A percentile compares a stretch with the other conserved stretches of the same genome.
phyloP scores from a whole-genome alignment of 495 filamentous ascomycete genomes.

The Talaromyces trachyspermus region DNA sequence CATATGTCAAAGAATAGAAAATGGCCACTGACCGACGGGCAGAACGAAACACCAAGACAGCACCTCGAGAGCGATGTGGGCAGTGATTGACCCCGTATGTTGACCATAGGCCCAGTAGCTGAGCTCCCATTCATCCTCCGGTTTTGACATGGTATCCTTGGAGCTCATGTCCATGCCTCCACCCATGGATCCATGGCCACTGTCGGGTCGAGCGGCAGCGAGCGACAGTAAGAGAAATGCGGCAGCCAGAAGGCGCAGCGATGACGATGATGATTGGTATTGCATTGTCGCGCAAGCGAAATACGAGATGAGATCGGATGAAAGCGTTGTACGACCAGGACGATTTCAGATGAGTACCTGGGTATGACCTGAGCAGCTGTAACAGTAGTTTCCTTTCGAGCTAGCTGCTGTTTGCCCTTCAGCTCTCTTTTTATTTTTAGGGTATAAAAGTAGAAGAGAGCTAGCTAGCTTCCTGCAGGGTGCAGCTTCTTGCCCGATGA shows the following conservation, averaged over 20 bases:
- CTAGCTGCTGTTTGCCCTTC: too few species aligned
- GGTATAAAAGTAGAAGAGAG: too few species aligned
- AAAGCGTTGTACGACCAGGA: too few species aligned
- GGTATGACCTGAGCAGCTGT: too few species aligned
- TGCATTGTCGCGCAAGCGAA: too few species aligned
- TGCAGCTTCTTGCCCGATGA: too few species aligned
- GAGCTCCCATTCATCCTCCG: constrained; percentile 23
- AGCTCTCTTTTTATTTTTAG: too few species aligned
- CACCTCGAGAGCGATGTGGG: constrained; percentile 75
- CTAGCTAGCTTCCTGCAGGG: too few species aligned
- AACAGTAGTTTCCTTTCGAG: too few species aligned
- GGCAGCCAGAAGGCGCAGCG: constrained; percentile 30
- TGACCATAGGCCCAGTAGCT: constrained; percentile 75
- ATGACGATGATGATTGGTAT: constrained; percentile 15
- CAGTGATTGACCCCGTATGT: constrained; percentile 58
- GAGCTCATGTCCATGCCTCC: constrained; percentile 33
- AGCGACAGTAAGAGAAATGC: constrained; percentile 24
- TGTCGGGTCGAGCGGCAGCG: constrained; percentile 30
- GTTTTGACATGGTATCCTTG: constrained; percentile 41
- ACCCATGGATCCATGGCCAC: constrained; percentile 26
- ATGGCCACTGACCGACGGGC: constrained; percentile 71
- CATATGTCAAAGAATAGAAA: too few species aligned
- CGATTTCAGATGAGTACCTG: too few species aligned
- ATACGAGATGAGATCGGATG: too few species aligned
- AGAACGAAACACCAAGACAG: constrained; percentile 77